These are phyloP conservation scores for Plantago rigida DNA, from an alignment of 305 asterid genomes.

Conservation along the genomic window DNA sequence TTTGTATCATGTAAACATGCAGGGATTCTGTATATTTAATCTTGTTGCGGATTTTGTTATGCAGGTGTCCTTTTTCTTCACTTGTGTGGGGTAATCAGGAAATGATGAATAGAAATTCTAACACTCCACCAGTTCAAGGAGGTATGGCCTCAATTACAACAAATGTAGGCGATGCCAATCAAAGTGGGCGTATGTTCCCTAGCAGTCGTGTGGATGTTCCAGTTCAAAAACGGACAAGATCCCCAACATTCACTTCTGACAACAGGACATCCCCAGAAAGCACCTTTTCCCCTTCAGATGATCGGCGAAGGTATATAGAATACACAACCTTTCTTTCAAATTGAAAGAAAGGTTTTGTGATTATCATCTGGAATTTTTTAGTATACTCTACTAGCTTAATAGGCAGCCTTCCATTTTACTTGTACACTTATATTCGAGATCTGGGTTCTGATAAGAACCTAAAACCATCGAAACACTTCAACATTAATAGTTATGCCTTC, in stretches of 20 bases:
- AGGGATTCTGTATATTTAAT: conserved; percentile 8
- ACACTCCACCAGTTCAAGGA: conserved; percentile 33
- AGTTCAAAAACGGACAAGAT: conserved; percentile 48
- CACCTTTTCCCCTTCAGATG: conserved; percentile 27
- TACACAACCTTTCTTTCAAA: conserved; percentile 5
- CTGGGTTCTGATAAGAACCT: too few species aligned
- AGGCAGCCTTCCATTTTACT: neutral
- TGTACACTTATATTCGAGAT: neutral
- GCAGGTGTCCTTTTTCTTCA: conserved; percentile 44
- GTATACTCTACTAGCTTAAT: conserved; percentile 1
- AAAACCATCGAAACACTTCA: too few species aligned
- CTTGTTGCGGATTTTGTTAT: conserved; percentile 24
- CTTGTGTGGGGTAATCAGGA: conserved; percentile 34
- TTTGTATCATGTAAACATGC: neutral
- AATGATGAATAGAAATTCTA: conserved; percentile 28
- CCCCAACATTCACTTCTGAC: conserved; percentile 42
- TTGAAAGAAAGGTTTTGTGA: too few species aligned
- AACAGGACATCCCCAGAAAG: conserved; percentile 35
- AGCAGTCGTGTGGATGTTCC: conserved; percentile 40
- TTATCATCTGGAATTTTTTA: neutral
- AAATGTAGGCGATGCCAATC: conserved; percentile 29
- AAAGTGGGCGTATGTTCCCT: conserved; percentile 39
- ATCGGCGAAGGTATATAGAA: conserved; percentile 44
- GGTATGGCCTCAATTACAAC: conserved; percentile 25
- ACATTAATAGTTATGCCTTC: too few species aligned